Conservation (phyloP, 2,329 filamentous ascomycete species). For the Hirsutella rhossiliensis region DNA sequence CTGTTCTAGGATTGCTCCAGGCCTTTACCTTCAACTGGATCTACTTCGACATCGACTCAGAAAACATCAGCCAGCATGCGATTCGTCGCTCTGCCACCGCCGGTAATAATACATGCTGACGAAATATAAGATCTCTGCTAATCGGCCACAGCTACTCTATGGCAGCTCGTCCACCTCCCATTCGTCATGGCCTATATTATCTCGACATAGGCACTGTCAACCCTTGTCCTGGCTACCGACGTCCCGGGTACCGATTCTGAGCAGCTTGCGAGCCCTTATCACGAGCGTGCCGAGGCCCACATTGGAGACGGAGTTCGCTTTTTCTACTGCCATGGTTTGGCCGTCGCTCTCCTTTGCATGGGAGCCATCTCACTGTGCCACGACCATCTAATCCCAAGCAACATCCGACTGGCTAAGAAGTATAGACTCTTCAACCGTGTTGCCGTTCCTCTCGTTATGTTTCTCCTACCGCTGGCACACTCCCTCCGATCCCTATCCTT, state of each 20-base stretch:
- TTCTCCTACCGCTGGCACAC: slow-evolving; percentile 40
- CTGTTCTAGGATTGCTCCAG: slow-evolving; percentile 43
- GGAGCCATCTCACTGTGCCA: slow-evolving; percentile 42
- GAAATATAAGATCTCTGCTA: not conserved
- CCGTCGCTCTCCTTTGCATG: slow-evolving; percentile 41
- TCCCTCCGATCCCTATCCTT: slow-evolving; percentile 32
- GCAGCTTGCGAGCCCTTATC: slow-evolving; percentile 37
- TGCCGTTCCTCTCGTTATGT: slow-evolving; percentile 35
- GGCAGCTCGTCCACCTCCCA: slow-evolving; percentile 44
- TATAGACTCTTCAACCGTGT: slow-evolving; percentile 39
- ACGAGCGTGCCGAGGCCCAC: slow-evolving; percentile 31
- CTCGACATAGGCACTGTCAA: slow-evolving; percentile 41
- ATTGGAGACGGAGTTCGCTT: slow-evolving; percentile 42
- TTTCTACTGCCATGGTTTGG: slow-evolving; percentile 52
- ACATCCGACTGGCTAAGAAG: slow-evolving; percentile 35
- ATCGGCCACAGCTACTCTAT: slow-evolving; percentile 29
- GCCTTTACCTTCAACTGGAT: slow-evolving; percentile 50
- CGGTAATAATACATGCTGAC: slow-evolving; percentile 17
- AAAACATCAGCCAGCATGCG: slow-evolving; percentile 45
- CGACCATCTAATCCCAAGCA: slow-evolving; percentile 38
- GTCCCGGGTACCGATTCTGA: slow-evolving; percentile 31
- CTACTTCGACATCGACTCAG: slow-evolving; percentile 50
- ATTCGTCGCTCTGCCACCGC: slow-evolving; percentile 39
- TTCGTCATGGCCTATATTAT: slow-evolving; percentile 55
- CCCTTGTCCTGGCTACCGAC: slow-evolving; percentile 47